Evolutionary conservation across 495 filamentous ascomycete genomes (phyloP).

Genomic region (Polyplosphaeria fusca): DNA sequence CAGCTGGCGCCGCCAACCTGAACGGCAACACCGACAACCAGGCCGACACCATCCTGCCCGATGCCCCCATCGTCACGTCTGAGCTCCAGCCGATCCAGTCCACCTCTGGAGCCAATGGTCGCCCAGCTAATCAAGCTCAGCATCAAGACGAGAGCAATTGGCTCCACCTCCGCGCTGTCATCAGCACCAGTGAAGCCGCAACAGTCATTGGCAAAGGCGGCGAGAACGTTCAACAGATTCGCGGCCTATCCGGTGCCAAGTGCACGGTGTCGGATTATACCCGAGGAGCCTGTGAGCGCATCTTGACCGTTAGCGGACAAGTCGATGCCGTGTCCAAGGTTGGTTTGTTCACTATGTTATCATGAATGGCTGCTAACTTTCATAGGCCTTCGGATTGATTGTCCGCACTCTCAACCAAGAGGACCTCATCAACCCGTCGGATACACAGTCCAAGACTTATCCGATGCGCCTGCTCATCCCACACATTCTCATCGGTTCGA

Average conservation of each 20-base stretch:
- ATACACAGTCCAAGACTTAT: conserved; percentile 91
- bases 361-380: conserved; percentile 23
- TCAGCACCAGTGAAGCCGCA: conserved; percentile 93
- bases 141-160: conserved; percentile 85
- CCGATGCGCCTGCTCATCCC: conserved; percentile 92
- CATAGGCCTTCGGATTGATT: conserved; percentile 92
- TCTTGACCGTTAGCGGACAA: conserved; percentile 90
- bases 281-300: conserved; percentile 92
- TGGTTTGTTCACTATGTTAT: conserved; percentile 30
- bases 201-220: conserved; percentile 98
- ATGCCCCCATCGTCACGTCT: conserved; percentile 61
- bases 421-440: conserved; percentile 78
- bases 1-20: no score
- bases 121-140: conserved; percentile 50
- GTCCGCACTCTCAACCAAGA: conserved; percentile 98
- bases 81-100: conserved; percentile 63
- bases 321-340: conserved; percentile 98
- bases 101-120: conserved; percentile 57
- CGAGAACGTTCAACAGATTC: conserved; percentile 94
- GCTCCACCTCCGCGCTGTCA: conserved; percentile 95
- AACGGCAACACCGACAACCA: conserved; percentile 52
- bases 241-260: conserved; percentile 87
- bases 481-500: conserved; percentile 95
- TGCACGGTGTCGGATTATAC: conserved; percentile 98
- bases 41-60: conserved; percentile 68